Evolutionary conservation across 2,329 filamentous ascomycete species (phyloP).

Genomic region (Aspergillus neoniger): DNA sequence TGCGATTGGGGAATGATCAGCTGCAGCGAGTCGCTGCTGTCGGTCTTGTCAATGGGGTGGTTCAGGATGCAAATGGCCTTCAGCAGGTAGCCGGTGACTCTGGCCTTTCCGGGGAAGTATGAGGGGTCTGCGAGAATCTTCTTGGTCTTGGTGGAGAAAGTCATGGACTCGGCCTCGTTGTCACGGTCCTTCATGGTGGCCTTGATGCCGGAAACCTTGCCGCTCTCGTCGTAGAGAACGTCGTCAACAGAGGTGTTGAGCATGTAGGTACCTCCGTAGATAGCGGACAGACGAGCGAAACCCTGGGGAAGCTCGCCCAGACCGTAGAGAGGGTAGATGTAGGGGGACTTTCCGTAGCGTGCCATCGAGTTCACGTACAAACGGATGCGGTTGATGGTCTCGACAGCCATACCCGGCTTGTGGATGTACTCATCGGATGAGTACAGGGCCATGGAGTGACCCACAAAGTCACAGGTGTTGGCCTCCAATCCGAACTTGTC

Average conservation of each 20-base stretch:
- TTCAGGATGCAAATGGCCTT: conserved; percentile 98
- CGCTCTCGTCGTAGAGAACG: conserved; percentile 72
- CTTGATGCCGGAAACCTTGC: conserved; percentile 92
- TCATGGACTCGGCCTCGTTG: conserved; percentile 73
- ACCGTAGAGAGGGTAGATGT: conserved; percentile 98
- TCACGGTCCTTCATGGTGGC: conserved; percentile 91
- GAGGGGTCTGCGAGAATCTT: conserved; percentile 95
- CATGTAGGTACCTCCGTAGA: conserved; percentile 99
- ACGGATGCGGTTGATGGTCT: conserved; percentile 87
- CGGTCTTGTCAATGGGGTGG: conserved; percentile 88
- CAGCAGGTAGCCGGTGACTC: conserved; percentile 83
- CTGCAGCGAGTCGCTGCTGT: conserved; percentile 85
- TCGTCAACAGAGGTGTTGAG: conserved; percentile 94
- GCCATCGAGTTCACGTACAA: conserved; percentile 98
- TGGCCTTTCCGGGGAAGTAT: conserved; percentile 90
- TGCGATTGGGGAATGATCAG: conserved; percentile 98
- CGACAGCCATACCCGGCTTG: conserved; percentile 70
- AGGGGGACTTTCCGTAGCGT: conserved; percentile 96
- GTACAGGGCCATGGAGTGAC: conserved; percentile 97
- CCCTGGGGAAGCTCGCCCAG: conserved; percentile 96
- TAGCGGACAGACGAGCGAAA: conserved; percentile 94
- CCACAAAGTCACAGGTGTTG: conserved; percentile 90
- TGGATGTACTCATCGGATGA: conserved; percentile 85
- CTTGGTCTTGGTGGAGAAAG: conserved; percentile 93
- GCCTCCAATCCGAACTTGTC: conserved; percentile 95